Base-by-base conservation (phyloP, 2,329 filamentous ascomycete species). In the Xylariaceae sp. region DNA sequence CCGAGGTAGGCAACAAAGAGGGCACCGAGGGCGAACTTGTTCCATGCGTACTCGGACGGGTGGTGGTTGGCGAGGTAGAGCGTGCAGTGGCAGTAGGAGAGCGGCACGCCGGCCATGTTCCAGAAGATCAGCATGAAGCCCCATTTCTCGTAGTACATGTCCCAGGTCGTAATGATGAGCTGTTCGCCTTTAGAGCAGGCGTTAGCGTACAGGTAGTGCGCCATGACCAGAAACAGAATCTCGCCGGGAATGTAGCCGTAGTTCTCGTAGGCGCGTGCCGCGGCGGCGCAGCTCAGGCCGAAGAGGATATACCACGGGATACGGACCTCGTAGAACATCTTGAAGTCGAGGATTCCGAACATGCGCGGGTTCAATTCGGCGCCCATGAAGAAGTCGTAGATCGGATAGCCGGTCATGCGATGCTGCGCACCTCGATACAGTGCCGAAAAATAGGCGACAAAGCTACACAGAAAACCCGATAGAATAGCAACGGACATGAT, bases 61-160 rank as follows among this genome's bases (percentile, higher is more conserved):
- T 85, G 69, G 64, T 94, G 89, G 65, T 86, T 90, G 52, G 89
- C 89, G 38, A 95, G 76, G 68, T 87, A 95, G 56, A 95, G 81
- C 37, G 87, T 91, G 76, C 87, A 93, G 73, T 95, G 89, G 71
- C 89, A 95, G 76, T 95, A 95, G 41, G 83, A 89, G 39, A 95
- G 75, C 12, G 89, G 89, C 19, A 95, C 89, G 52, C 89, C 89
- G 35, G 89, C 89, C 62, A 95, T 73, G 67, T 95, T 95, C 89
- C 89, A 95, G 79, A 95, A 95, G 65, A 94, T 94, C 52, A 95
- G 79, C 89, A 95, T 95, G 73, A 95, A 95, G 39, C 89, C 89
- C 80, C 87, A 90, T 70, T 95, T 95, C 74, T 95, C 89, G 57
- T 89, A 91, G 73, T 94, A 95, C 85, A 95, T 95, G 59, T 95